Base-by-base conservation (phyloP, 345 rosid genomes). In the Melastoma malabathricum region DNA sequence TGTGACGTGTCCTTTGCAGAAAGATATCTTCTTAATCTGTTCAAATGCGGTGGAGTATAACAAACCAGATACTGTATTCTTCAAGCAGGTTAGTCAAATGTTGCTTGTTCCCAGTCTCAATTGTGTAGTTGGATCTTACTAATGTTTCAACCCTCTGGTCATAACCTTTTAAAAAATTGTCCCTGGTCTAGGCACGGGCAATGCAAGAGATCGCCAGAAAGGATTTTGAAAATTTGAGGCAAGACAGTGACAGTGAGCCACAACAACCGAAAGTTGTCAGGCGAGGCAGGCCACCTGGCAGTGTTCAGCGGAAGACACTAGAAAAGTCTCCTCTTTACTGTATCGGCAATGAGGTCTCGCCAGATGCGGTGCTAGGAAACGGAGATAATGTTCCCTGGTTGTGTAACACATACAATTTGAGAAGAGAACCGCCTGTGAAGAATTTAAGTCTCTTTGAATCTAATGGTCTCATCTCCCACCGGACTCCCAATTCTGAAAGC, bases 21-120 rank as follows among this genome's bases (percentile, higher is more conserved):
- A 72, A 50, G 98, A 92, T 49, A 67, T 92, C 47, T 72, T 78
- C 63, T 68, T 87, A 63, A 82, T 92, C 61, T 87, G 96, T 70
- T 60, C 89, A 46, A 92, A 92, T 54, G 98, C 98, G 29, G 84
- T 87, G 98, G 78, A 80, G 67, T 92, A 87, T 61, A 92, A 92
- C 77, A 55, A 96, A 39, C 69, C 98, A 20, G 98, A 87, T 68
- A 92, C 98, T 49, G 70, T 92, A 46, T 92, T 87, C 66, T 80
- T 72, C 56, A 76, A 93, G 57, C 96, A 92, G 97, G 98, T 92
- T 62, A 64, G 75, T 29, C 62, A 54, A 18, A 15, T 59, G 43
- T 52, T 29, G 38, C 56, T 53, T 22, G 44, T 23, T 50, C 29
- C 18, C 44, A 46, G 13, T 18, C 29, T 27, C 31, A 14, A 16